A percentile compares a stretch with the other conserved stretches of the same genome.
Conservation (phyloP, 371 early-diverging fungal species). For the Mortierella sp. region DNA sequence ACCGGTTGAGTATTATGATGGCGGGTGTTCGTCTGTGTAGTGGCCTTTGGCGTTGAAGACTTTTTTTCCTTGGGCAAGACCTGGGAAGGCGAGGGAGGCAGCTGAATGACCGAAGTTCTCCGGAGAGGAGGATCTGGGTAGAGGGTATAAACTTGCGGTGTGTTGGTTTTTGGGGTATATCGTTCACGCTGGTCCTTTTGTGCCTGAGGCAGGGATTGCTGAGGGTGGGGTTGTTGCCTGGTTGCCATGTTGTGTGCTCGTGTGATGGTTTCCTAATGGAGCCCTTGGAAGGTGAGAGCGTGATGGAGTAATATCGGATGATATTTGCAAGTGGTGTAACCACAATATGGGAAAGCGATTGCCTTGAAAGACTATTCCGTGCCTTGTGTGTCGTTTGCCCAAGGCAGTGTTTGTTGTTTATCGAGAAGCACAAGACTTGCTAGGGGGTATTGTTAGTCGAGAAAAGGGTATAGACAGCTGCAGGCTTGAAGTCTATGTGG, state of each 20-base stretch:
- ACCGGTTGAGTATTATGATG: neutral
- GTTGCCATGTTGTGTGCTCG: constrained; percentile 1
- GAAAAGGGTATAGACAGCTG: too few relatives aligned
- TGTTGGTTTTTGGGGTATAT: neutral
- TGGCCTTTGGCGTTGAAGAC: neutral
- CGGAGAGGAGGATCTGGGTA: constrained; percentile 35
- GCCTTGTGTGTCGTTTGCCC: too few relatives aligned
- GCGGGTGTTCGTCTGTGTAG: neutral
- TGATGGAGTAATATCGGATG: constrained; percentile 4
- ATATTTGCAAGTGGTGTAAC: constrained; percentile 11
- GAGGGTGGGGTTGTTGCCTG: constrained; percentile 2
- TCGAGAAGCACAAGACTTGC: too few relatives aligned
- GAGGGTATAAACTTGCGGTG: constrained; percentile 29
- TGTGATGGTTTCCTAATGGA: constrained; percentile 1
- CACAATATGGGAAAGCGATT: constrained; percentile 2
- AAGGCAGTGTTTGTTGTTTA: too few relatives aligned
- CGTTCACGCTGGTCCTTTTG: constrained; percentile 8
- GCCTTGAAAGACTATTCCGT: too few relatives aligned
- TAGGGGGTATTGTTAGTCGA: too few relatives aligned
- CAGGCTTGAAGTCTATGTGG: too few relatives aligned
- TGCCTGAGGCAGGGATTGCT: constrained; percentile 5
- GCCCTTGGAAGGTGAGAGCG: neutral
- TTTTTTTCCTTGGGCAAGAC: constrained; percentile 5
- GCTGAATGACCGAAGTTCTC: constrained; percentile 9
- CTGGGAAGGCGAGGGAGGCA: constrained; percentile 25